phyloP scores from a whole-genome alignment of 352 stramenopile genomes.

The Phytopythium chamaehyphon region DNA sequence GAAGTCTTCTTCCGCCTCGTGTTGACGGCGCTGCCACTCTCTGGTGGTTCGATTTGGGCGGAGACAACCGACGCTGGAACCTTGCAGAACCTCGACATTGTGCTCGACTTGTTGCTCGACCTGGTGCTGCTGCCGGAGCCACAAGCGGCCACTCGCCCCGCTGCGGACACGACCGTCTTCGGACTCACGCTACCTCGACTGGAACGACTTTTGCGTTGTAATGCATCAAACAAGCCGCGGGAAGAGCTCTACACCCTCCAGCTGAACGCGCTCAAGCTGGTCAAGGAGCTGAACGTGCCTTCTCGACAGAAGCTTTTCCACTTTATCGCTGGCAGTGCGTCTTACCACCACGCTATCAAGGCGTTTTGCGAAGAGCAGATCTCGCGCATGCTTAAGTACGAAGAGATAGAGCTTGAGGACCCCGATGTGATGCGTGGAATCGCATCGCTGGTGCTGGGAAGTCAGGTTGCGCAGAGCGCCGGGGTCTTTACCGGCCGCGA shows the following conservation, averaged over 20 bases:
- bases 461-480: slow-evolving; percentile 39
- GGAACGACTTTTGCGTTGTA: slow-evolving; percentile 46
- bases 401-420: slow-evolving; percentile 44
- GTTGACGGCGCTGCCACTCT: slow-evolving; percentile 41
- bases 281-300: slow-evolving; percentile 46
- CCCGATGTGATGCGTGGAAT: slow-evolving; percentile 26
- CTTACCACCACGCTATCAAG: slow-evolving; percentile 64
- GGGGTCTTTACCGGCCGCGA: slow-evolving; percentile 33
- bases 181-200: slow-evolving; percentile 43
- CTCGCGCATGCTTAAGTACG: slow-evolving; percentile 55
- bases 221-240: slow-evolving; percentile 32
- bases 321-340: slow-evolving; percentile 55
- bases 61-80: slow-evolving; percentile 5
- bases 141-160: not conserved
- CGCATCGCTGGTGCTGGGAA: slow-evolving; percentile 58
- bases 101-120: slow-evolving; percentile 75
- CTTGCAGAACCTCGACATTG: slow-evolving; percentile 28
- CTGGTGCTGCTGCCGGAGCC: slow-evolving; percentile 53
- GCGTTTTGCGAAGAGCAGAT: slow-evolving; percentile 67
- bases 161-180: slow-evolving; percentile 13
- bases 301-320: slow-evolving; percentile 36
- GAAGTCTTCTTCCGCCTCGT: slow-evolving; percentile 66
- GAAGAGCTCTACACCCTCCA: slow-evolving; percentile 60
- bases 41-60: slow-evolving; percentile 15
- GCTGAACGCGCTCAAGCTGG: slow-evolving; percentile 49